These are phyloP conservation scores for Aureobasidium zeae DNA, from an alignment of 2,329 filamentous ascomycete species.

Conservation along the genomic window DNA sequence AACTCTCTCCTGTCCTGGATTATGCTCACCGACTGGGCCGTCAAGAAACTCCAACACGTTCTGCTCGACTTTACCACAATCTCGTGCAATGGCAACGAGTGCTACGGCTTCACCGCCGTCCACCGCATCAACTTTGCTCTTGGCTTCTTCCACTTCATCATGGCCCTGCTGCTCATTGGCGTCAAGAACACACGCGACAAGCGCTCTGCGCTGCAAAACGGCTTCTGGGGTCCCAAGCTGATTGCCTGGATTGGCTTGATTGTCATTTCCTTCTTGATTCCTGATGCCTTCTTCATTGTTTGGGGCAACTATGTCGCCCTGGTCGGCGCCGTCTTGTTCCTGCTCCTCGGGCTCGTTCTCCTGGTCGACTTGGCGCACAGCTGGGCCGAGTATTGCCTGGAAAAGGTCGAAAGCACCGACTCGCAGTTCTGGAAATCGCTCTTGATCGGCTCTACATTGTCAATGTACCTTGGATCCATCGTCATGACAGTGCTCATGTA, in stretches of 20 bases:
- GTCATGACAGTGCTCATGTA: slow-evolving; percentile 97
- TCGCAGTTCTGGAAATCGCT: slow-evolving; percentile 76
- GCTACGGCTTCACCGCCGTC: slow-evolving; percentile 91
- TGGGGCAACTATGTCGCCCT: slow-evolving; percentile 95
- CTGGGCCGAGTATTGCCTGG: slow-evolving; percentile 93
- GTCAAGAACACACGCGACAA: slow-evolving; percentile 80
- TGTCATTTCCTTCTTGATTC: slow-evolving; percentile 89
- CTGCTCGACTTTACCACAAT: slow-evolving; percentile 96
- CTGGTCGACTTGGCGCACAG: slow-evolving; percentile 91
- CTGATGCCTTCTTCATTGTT: slow-evolving; percentile 85
- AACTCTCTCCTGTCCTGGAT: slow-evolving; percentile 98
- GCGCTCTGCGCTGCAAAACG: slow-evolving; percentile 84
- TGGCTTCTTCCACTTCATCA: slow-evolving; percentile 81
- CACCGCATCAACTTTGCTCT: slow-evolving; percentile 97
- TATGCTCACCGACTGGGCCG: slow-evolving; percentile 97
- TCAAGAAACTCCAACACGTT: slow-evolving; percentile 86
- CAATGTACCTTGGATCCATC: slow-evolving; percentile 86
- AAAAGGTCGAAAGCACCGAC: slow-evolving; percentile 84
- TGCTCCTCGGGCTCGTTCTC: slow-evolving; percentile 83
- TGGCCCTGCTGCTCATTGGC: slow-evolving; percentile 76
- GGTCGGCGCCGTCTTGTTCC: slow-evolving; percentile 80
- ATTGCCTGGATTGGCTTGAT: slow-evolving; percentile 80
- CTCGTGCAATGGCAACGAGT: slow-evolving; percentile 79
- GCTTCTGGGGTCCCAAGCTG: slow-evolving; percentile 97
- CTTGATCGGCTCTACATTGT: slow-evolving; percentile 81